Conservation (phyloP, 768 basidiomycete species). For the Gloeophyllum trabeum region DNA sequence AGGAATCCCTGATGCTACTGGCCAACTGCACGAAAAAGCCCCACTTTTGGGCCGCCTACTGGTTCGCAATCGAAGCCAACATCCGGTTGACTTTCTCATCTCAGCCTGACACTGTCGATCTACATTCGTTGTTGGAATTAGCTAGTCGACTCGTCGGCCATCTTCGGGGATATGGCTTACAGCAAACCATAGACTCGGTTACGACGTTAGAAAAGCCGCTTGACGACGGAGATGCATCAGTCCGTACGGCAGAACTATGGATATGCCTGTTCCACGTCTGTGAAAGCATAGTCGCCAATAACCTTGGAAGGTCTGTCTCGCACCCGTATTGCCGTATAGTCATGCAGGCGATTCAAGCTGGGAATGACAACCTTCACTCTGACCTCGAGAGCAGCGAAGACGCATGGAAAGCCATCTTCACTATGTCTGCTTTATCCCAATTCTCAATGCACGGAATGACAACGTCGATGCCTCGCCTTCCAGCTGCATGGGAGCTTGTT, state of each 20-base stretch:
- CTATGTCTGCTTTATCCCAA: conserved; percentile 66
- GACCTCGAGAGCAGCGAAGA: conserved; percentile 45
- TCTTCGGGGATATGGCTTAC: conserved; percentile 44
- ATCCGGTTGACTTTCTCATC: conserved; percentile 20
- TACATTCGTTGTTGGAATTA: background rate
- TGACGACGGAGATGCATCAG: conserved; percentile 25
- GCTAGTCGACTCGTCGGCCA: conserved; percentile 27
- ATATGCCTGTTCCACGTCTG: conserved; percentile 54
- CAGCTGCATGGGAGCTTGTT: conserved; percentile 59
- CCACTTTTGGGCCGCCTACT: conserved; percentile 24
- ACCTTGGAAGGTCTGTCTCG: too few species aligned
- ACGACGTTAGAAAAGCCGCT: conserved; percentile 18
- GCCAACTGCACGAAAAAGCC: too few species aligned
- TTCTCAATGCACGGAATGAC: conserved; percentile 50
- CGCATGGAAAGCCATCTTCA: conserved; percentile 63
- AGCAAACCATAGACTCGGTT: conserved; percentile 29
- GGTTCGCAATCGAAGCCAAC: conserved; percentile 55
- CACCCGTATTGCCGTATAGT: too few species aligned
- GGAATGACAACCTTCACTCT: conserved; percentile 14
- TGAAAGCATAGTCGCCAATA: too few species aligned
- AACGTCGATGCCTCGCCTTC: conserved; percentile 26
- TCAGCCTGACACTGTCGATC: background rate
- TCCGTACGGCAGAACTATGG: conserved; percentile 59
- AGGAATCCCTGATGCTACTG: background rate
- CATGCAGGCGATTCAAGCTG: conserved; percentile 7